Conservation (phyloP, 2,329 filamentous ascomycete genomes). For the Paecilomyces sp. region DNA sequence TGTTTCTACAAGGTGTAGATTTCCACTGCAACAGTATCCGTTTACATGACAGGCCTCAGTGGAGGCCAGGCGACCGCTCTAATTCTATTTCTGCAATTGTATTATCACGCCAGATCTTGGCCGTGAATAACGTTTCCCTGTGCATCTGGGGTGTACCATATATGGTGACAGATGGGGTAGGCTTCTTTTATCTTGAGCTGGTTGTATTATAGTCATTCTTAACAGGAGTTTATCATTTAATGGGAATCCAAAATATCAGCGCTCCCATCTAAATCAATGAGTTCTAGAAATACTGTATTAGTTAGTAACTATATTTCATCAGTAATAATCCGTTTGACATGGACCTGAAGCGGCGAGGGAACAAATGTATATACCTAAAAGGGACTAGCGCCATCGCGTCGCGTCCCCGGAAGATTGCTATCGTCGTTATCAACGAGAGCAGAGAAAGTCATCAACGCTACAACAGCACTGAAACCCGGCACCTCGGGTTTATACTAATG, state of each 20-base stretch:
- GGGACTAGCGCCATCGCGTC: constrained; percentile 13
- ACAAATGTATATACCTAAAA: not conserved
- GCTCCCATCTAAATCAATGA: not conserved
- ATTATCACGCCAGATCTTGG: not conserved
- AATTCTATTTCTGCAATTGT: not conserved
- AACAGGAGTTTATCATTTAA: not conserved
- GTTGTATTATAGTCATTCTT: not conserved
- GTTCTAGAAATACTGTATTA: not conserved
- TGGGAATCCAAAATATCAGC: not conserved
- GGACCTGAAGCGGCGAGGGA: not conserved
- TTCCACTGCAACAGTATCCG: not conserved
- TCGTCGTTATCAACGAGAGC: constrained; percentile 5
- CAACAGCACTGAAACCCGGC: not conserved
- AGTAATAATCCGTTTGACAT: not conserved
- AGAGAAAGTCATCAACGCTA: not conserved
- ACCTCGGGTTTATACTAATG: not conserved
- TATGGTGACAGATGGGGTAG: not conserved
- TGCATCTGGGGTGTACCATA: not conserved
- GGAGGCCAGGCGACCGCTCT: not conserved
- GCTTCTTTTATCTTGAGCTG: not conserved
- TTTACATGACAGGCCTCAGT: not conserved
- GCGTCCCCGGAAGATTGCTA: constrained; percentile 9
- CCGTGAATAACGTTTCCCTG: not conserved
- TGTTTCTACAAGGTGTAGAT: constrained; percentile 88
- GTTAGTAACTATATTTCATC: not conserved